Base-by-base conservation (phyloP, 257 asterid genomes). In the Fraxinus cuspidata region DNA sequence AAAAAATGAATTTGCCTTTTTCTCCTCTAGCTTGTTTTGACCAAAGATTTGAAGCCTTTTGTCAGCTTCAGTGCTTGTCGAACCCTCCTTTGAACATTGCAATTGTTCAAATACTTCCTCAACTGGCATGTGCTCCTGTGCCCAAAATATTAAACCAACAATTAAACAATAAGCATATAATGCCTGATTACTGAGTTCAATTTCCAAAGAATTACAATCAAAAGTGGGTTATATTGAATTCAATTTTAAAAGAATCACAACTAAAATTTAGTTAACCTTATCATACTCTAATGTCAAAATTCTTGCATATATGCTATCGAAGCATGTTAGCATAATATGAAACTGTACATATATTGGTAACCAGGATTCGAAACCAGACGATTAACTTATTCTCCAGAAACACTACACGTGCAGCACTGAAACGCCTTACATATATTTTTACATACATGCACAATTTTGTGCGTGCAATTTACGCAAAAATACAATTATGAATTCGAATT, bases 21-120 rank as follows among this genome's bases (percentile, higher is more conserved):
- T 94, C 93, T 94, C 98, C 83, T 94, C 97, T 0, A 94, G 92
- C 81, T 94, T 94, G 89, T 94, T 94, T 0, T 68, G 92, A 21
- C 98, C 97, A 58, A 94, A 94, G 4, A 89, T 80, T 25, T 73
- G 68, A 34, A 92, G 90, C 92, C 98, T 89, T 11, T 73, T 81
- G 2, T 71, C 78, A 2, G 94, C 98, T 74, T 94, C 97, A 18
- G 73, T 58, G 23, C 18, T 49, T 1, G 90, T 71, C 71, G 92
- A 81, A 72, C 98, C 98, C 72, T 88, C 89, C 83, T 77, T 89
- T 2, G 98, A 74, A 63, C 92, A 88, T n/a, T 83, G 86, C 44
- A 94, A 84, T 19, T 83, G 86, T 23, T 74, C 70, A 64, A 92
- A 94, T 47, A 94, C 98, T 75, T 94, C 98, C 73, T 88, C 89